Evolutionary conservation across 2,329 filamentous ascomycete genomes (phyloP), one percentile per base, ranked within the genome.

Genomic region (Cladosporium sp.): DNA sequence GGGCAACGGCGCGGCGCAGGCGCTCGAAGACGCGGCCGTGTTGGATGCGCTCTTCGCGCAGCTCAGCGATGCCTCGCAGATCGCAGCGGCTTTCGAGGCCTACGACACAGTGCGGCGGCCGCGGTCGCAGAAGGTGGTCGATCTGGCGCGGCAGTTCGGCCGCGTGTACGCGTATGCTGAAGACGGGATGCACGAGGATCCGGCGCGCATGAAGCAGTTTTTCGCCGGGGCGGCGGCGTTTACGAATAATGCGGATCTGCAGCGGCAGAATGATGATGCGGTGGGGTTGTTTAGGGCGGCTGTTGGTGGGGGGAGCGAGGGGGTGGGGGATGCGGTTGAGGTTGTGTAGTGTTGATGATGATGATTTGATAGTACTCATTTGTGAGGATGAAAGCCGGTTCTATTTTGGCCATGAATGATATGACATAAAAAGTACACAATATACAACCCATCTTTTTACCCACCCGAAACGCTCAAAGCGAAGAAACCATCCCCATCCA

Each of bases 21-120:
- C 68, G 1, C 63, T 74, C 16, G 71, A 74, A 53, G 69, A 72
- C 46, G 64, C 63, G 1, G 61, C 66, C 0, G 63, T 71, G 7
- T 60, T 71, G 5, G 61, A 63, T 9, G 56, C 61, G 11, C 59
- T 72, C 2, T 62, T 71, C 41, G 16, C 16, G 16, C 16, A 59
- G 56, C 2, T 61, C 19, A 49, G 34, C 1, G 43, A 52, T 6
- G 14, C 49, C 1, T 53, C 44, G 2, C 58, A 63, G 33, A 56
- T 65, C 22, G 54, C 55, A 9, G 56, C 61, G 5, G 59, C 62
- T 13, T 61, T 67, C 14, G 42, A 50, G 33, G 65, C 64, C 11
- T 67, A 59, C 43, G 65, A 67, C 52, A 54, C 43, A 3, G 54
- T 58, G 3, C 55, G 65, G n/a, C 53, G 64, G 38, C 62, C 64